Evolutionary conservation across 441 rosid genomes (phyloP).

Genomic region (Pelargonium myrrhifolium): DNA sequence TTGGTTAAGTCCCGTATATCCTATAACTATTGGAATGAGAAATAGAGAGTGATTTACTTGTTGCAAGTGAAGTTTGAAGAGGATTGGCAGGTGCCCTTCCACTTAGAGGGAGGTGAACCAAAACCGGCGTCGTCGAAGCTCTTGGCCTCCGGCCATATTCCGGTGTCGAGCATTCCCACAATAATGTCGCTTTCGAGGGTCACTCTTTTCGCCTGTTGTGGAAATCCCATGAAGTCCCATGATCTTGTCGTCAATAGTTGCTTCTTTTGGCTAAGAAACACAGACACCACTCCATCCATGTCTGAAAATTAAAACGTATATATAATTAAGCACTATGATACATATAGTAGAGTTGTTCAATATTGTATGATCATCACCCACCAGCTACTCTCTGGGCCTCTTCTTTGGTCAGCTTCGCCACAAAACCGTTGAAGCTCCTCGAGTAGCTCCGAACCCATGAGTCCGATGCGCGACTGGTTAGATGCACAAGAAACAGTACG

Average conservation of each 20-base stretch:
- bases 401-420: conserved; percentile 33
- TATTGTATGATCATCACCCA: neutral
- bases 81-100: conserved; percentile 36
- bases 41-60: conserved; percentile 31
- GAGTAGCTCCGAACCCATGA: conserved; percentile 35
- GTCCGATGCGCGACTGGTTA: conserved; percentile 26
- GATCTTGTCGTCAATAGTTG: conserved; percentile 58
- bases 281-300: conserved; percentile 47
- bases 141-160: conserved; percentile 37
- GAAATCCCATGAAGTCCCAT: conserved; percentile 44
- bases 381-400: conserved; percentile 31
- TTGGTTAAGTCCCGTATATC: no score
- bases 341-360: no score
- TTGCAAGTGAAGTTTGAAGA: conserved; percentile 38
- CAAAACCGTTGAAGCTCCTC: conserved; percentile 53
- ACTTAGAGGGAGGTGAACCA: conserved; percentile 29
- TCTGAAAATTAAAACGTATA: conserved; percentile 10
- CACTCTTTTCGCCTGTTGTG: conserved; percentile 14
- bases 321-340: no score
- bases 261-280: conserved; percentile 39
- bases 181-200: conserved; percentile 26
- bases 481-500: conserved; percentile 6
- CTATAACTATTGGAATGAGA: no score
- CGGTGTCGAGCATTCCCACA: conserved; percentile 36
- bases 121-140: conserved; percentile 29